Conservation (phyloP, 225 moss, liverwort and hornwort genomes). For the Polytrichum commune region DNA sequence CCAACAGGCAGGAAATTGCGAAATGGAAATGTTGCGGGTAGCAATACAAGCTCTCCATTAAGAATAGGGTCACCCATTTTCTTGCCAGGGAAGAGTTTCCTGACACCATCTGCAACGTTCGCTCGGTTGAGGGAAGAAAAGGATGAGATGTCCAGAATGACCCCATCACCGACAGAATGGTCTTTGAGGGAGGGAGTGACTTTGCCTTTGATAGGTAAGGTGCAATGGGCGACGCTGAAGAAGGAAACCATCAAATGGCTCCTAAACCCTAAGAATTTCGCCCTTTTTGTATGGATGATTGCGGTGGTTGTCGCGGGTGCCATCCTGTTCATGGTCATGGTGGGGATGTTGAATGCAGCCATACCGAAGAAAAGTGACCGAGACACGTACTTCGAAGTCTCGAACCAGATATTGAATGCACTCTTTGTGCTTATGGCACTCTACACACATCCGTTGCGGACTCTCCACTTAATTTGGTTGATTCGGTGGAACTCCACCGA, state of each 20-base stretch:
- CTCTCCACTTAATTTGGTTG: slow-evolving; percentile 60
- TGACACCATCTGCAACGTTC: slow-evolving; percentile 62
- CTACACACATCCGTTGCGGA: slow-evolving; percentile 72
- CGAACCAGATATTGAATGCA: slow-evolving; percentile 88
- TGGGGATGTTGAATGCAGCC: slow-evolving; percentile 77
- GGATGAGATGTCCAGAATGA: slow-evolving; percentile 70
- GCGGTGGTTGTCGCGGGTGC: slow-evolving; percentile 81
- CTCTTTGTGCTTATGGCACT: slow-evolving; percentile 89
- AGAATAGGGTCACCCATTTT: slow-evolving; percentile 27
- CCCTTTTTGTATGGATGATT: slow-evolving; percentile 64
- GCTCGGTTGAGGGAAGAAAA: slow-evolving; percentile 57
- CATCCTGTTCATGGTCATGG: slow-evolving; percentile 96
- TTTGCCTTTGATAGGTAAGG: slow-evolving; percentile 71
- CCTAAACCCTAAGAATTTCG: slow-evolving; percentile 76
- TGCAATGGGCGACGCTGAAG: slow-evolving; percentile 42
- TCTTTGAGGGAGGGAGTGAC: slow-evolving; percentile 50
- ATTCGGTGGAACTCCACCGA: slow-evolving; percentile 60
- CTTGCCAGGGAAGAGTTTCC: neutral
- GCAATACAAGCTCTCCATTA: slow-evolving; percentile 13
- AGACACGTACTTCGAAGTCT: slow-evolving; percentile 81
- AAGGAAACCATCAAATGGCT: slow-evolving; percentile 50
- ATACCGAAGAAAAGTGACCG: slow-evolving; percentile 57
- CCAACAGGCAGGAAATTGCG: slow-evolving; percentile 6
- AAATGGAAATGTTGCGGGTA: slow-evolving; percentile 11
- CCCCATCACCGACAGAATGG: slow-evolving; percentile 45